A percentile compares a stretch with the other conserved stretches of the same genome.
Conservation (phyloP, 805 yeast species). For the Metschnikowia sp. region DNA sequence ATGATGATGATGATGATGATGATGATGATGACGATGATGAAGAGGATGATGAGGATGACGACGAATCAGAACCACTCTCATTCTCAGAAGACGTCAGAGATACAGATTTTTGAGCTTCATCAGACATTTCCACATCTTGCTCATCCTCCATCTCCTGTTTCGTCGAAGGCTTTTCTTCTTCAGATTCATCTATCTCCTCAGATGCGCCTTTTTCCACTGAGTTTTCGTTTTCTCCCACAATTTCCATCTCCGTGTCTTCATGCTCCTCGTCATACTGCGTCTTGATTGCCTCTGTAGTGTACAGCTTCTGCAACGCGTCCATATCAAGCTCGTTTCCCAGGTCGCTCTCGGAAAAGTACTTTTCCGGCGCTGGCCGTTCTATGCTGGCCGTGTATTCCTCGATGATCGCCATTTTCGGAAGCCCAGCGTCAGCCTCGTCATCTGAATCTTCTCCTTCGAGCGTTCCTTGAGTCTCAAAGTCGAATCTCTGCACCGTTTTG, state of each 20-base stretch:
- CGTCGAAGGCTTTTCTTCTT: slow-evolving; percentile 16
- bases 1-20: too few species aligned
- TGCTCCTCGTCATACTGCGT: slow-evolving; percentile 26
- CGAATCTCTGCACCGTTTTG: slow-evolving; percentile 28
- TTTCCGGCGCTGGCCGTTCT: slow-evolving; percentile 26
- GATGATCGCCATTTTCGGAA: slow-evolving; percentile 13
- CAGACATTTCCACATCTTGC: slow-evolving; percentile 8
- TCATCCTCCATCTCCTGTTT: slow-evolving; percentile 21
- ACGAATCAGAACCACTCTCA: background rate
- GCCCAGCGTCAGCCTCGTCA: slow-evolving; percentile 10
- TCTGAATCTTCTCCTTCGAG: slow-evolving; percentile 20
- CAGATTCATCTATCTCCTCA: background rate
- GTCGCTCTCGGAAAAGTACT: slow-evolving; percentile 37
- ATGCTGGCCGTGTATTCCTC: slow-evolving; percentile 16
- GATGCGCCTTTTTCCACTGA: background rate
- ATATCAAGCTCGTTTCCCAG: slow-evolving; percentile 40
- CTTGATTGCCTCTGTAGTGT: slow-evolving; percentile 29
- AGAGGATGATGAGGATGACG: background rate
- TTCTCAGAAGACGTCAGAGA: slow-evolving; percentile 10
- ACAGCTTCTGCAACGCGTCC: slow-evolving; percentile 23
- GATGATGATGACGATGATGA: too few species aligned
- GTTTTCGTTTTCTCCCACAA: background rate
- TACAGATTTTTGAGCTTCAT: background rate
- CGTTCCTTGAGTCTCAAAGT: slow-evolving; percentile 32
- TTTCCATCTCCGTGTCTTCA: slow-evolving; percentile 1